Evolutionary conservation across 805 yeast genomes (phyloP).

Genomic region (Kregervanrija delftensis): DNA sequence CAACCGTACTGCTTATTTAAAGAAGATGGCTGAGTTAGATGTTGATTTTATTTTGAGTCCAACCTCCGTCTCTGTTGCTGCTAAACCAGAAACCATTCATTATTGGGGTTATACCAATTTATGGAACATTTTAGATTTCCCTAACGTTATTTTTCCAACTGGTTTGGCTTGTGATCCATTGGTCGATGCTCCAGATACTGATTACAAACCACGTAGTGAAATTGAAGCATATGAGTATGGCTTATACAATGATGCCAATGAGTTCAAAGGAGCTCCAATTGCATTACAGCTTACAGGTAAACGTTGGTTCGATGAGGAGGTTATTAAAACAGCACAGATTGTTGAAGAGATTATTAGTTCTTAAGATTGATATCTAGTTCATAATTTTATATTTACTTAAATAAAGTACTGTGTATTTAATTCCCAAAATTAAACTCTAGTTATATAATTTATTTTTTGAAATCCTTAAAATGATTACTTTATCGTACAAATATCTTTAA

Average conservation of each 20-base stretch:
- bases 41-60: constrained; percentile 61
- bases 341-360: constrained; percentile 26
- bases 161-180: constrained; percentile 47
- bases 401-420: too few relatives aligned
- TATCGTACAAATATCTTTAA: too few relatives aligned
- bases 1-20: constrained; percentile 43
- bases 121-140: constrained; percentile 62
- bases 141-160: constrained; percentile 55
- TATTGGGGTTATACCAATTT: constrained; percentile 71
- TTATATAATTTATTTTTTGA: too few relatives aligned
- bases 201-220: constrained; percentile 32
- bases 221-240: constrained; percentile 32
- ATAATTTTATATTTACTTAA: too few relatives aligned
- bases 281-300: constrained; percentile 44
- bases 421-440: too few relatives aligned
- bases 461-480: too few relatives aligned
- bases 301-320: constrained; percentile 43
- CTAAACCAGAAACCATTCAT: constrained; percentile 48
- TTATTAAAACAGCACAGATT: constrained; percentile 38
- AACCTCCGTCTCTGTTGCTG: constrained; percentile 58
- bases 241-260: constrained; percentile 27
- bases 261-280: constrained; percentile 41
- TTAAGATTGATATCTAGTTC: too few relatives aligned
- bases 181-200: constrained; percentile 34
- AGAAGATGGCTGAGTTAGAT: constrained; percentile 39